Conservation (phyloP, 2,329 filamentous ascomycete genomes). For the Microthyrium microscopicum region DNA sequence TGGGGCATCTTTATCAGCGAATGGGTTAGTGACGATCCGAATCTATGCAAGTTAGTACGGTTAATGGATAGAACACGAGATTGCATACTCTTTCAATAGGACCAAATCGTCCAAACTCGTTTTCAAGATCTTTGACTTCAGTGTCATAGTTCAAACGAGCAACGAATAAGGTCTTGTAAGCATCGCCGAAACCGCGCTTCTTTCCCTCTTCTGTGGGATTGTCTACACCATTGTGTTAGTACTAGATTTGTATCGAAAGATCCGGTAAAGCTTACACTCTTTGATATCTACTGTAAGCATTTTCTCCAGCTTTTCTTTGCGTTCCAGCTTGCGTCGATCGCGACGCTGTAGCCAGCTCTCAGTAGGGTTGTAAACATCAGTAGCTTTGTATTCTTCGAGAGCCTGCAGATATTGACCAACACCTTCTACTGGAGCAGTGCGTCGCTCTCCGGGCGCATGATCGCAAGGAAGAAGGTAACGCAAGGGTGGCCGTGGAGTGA, state of each 20-base stretch:
- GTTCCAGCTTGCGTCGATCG: slow-evolving; percentile 70
- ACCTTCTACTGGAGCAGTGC: slow-evolving; percentile 55
- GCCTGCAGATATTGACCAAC: slow-evolving; percentile 59
- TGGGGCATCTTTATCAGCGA: slow-evolving; percentile 46
- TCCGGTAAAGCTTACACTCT: slow-evolving; percentile 38
- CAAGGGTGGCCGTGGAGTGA: slow-evolving; percentile 82
- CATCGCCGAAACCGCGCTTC: slow-evolving; percentile 77
- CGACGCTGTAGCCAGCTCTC: slow-evolving; percentile 86
- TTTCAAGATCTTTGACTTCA: slow-evolving; percentile 76
- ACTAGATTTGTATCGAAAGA: not conserved
- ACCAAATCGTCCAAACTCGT: slow-evolving; percentile 85
- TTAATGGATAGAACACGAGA: slow-evolving; percentile 6
- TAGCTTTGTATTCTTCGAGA: slow-evolving; percentile 61
- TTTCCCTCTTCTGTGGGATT: slow-evolving; percentile 75
- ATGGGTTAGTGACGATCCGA: slow-evolving; percentile 67
- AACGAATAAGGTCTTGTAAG: slow-evolving; percentile 89
- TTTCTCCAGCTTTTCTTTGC: slow-evolving; percentile 49
- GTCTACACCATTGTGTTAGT: slow-evolving; percentile 43
- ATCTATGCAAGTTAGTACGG: slow-evolving; percentile 39
- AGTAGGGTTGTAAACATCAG: slow-evolving; percentile 60
- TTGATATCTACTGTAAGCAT: slow-evolving; percentile 47
- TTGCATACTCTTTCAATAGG: slow-evolving; percentile 71
- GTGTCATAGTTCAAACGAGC: slow-evolving; percentile 79
- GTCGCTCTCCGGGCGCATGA: slow-evolving; percentile 65
- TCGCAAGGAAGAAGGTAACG: slow-evolving; percentile 77